Base-by-base conservation (phyloP, 2,329 filamentous ascomycete genomes). In the Endocalyx cinctus region DNA sequence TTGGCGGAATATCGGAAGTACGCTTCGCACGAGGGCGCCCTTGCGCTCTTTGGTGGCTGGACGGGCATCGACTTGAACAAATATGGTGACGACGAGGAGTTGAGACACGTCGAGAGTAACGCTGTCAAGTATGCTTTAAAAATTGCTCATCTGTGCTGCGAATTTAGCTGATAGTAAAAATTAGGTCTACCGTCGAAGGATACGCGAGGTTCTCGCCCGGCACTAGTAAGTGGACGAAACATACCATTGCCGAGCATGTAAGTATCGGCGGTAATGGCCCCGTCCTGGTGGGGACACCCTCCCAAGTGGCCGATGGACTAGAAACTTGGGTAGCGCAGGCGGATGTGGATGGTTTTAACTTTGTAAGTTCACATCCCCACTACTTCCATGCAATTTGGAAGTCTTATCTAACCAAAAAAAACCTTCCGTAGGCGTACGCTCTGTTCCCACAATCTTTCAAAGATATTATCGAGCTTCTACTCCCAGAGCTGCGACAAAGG, bases 301-400 rank as follows among this genome's bases (percentile, higher is more conserved):
- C 67, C 12, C 72, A 77, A 43, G 79, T 86, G 2, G 82, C 79
- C 0, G 81, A 87, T 50, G 69, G 72, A 27, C 65, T 87, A 35
- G 78, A 87, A 57, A 58, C 64, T 1, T 87, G 82, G 82, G 64
- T 85, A 0, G 50, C 63, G 5, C 81, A 84, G 52, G 80, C 78
- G 0, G 82, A 84, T 43, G 72, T 87, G 1, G 82, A 87, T 50
- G 82, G 82, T 0, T 87, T 87, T 58, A 87, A 87, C 50, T 70
- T 87, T 53, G 79, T 79, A 52, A 62, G 73, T 57, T 25, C 3
- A 10, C 5, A n/a, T 14, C 10, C 10, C 11, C 26, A 38, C 23
- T n/a, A 17, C 22, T 22, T 17, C n/a, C n/a, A n/a, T n/a, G n/a
- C n/a, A n/a, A 17, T 20, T 33, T 26, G 19, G 17, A 12, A 17